Evolutionary conservation across 352 stramenopile genomes (phyloP).

Genomic region (Pilasporangium apinafurcum): DNA sequence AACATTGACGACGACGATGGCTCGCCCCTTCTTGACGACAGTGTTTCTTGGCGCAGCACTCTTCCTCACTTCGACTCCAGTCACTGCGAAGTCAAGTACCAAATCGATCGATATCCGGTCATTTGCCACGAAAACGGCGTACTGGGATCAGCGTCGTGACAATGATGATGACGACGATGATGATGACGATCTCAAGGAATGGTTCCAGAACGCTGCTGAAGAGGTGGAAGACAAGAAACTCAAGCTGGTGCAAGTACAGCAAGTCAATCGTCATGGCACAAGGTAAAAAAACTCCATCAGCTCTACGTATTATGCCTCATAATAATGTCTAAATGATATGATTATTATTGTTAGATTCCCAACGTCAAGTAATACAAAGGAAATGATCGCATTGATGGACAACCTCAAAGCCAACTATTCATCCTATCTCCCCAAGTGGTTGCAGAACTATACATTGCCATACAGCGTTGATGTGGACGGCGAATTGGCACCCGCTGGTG

Average conservation of each 20-base stretch:
- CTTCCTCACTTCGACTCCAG: too few relatives aligned
- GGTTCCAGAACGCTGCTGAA: too few relatives aligned
- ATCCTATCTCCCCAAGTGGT: slow-evolving; percentile 30
- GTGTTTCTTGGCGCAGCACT: too few relatives aligned
- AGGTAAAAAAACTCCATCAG: too few relatives aligned
- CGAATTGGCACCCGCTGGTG: slow-evolving; percentile 24
- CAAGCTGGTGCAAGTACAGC: slow-evolving; percentile 38
- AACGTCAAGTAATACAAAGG: slow-evolving; percentile 33
- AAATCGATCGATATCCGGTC: slow-evolving; percentile 15
- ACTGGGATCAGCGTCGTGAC: slow-evolving; percentile 51
- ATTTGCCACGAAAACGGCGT: slow-evolving; percentile 53
- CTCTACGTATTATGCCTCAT: too few relatives aligned
- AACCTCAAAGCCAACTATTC: slow-evolving; percentile 42
- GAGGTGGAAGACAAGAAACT: neutral
- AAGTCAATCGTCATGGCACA: slow-evolving; percentile 48
- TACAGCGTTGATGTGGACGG: slow-evolving; percentile 56
- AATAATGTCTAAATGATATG: too few relatives aligned
- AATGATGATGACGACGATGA: neutral
- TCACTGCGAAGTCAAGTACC: slow-evolving; percentile 10
- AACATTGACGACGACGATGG: too few relatives aligned
- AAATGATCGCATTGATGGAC: slow-evolving; percentile 38
- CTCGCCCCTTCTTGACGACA: too few relatives aligned
- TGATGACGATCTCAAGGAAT: neutral
- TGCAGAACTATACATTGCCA: slow-evolving; percentile 44
- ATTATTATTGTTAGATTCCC: slow-evolving; percentile 24